A percentile compares a stretch with the other conserved stretches of the same genome.
Conservation (phyloP, 306 rosid genomes). For the Castanea crenata region DNA sequence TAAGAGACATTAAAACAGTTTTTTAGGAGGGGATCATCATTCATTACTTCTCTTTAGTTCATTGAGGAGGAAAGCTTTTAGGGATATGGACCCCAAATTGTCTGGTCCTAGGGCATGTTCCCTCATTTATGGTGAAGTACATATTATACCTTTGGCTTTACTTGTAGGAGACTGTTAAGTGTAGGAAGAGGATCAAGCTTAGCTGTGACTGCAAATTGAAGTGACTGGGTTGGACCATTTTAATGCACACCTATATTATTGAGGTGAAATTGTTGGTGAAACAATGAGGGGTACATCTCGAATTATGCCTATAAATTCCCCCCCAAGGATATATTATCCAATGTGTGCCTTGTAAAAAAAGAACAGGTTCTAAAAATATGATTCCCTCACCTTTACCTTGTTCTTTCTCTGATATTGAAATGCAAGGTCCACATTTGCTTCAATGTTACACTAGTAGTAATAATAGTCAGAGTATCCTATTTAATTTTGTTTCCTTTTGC, state of each 20-base stretch:
- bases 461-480: no score
- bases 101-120: slow-evolving; percentile 23
- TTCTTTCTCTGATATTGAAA: not conserved
- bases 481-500: no score
- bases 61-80: slow-evolving; percentile 13
- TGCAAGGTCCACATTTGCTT: no score
- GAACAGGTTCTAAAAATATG: no score
- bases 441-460: no score
- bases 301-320: no score
- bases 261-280: no score
- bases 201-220: not conserved
- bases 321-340: no score
- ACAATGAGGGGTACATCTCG: no score
- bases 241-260: no score
- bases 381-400: no score
- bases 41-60: slow-evolving; percentile 16
- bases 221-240: not conserved
- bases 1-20: slow-evolving; percentile 10
- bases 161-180: not conserved
- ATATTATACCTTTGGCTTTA: slow-evolving; percentile 12
- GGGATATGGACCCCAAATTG: slow-evolving; percentile 35
- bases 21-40: slow-evolving; percentile 25
- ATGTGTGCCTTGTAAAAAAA: no score
- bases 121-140: slow-evolving; percentile 7
- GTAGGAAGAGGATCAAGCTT: not conserved